Conservation (phyloP, 164 flowering plant genomes). For the Macadamia integrifolia region DNA sequence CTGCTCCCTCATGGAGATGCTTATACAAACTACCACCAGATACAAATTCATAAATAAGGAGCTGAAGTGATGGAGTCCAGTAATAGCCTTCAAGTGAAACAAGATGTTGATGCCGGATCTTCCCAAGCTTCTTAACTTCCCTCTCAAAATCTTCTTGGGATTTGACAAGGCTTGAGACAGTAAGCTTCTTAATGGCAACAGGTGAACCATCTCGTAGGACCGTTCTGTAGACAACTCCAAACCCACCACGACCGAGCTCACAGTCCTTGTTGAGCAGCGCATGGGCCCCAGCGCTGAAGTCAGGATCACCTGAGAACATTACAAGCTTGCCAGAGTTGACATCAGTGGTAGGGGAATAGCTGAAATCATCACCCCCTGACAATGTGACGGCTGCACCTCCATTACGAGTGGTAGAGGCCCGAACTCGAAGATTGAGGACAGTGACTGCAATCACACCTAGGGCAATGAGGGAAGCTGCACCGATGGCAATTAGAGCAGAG, state of each 20-base stretch:
- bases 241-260: constrained; percentile 94
- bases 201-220: constrained; percentile 64
- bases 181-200: constrained; percentile 88
- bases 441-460: constrained; percentile 80
- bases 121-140: constrained; percentile 77
- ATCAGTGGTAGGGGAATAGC: constrained; percentile 65
- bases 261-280: constrained; percentile 81
- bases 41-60: constrained; percentile 72
- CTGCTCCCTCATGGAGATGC: constrained; percentile 63
- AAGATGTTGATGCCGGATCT: constrained; percentile 62
- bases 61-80: constrained; percentile 90
- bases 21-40: constrained; percentile 68
- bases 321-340: constrained; percentile 85
- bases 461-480: constrained; percentile 84
- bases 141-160: constrained; percentile 86
- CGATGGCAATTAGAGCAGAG: constrained; percentile 89
- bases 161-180: constrained; percentile 71
- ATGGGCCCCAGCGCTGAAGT: constrained; percentile 70
- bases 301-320: constrained; percentile 86
- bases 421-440: constrained; percentile 72
- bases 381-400: constrained; percentile 42
- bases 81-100: constrained; percentile 85
- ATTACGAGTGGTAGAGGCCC: constrained; percentile 53
- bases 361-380: constrained; percentile 63
- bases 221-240: constrained; percentile 81